These are phyloP conservation scores for Melanomma pulvis-pyrius DNA, from an alignment of 495 filamentous ascomycete genomes.

Conservation along the genomic window DNA sequence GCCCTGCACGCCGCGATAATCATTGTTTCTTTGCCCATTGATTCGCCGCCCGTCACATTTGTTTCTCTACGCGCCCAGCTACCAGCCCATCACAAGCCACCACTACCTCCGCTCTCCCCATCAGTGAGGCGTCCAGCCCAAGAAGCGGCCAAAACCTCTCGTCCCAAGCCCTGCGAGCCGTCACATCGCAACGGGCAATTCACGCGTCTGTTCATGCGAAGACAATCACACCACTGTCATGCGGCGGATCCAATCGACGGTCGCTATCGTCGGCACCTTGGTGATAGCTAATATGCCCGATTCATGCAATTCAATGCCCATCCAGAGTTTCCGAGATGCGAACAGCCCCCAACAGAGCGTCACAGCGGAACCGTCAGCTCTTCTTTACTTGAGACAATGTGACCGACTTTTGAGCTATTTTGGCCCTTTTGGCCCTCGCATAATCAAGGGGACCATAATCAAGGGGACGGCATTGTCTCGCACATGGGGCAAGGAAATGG, in stretches of 20 bases:
- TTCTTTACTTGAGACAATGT: too few species aligned
- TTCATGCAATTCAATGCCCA: too few species aligned
- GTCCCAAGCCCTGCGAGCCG: neutral
- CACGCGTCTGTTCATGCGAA: conserved; percentile 4
- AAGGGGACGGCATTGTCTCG: too few species aligned
- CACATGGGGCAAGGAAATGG: neutral
- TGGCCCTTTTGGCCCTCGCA: too few species aligned
- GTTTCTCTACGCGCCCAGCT: conserved; percentile 26
- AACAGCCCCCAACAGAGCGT: too few species aligned
- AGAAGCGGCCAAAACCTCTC: neutral
- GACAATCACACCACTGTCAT: neutral
- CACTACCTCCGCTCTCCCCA: neutral
- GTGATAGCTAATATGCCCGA: neutral
- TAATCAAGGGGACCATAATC: too few species aligned
- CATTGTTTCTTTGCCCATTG: conserved; percentile 10
- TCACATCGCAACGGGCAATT: conserved; percentile 9
- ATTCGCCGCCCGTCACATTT: neutral
- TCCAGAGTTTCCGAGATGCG: too few species aligned
- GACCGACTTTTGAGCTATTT: too few species aligned
- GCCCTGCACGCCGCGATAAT: conserved; percentile 17
- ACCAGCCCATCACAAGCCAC: conserved; percentile 23
- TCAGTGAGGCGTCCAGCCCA: conserved; percentile 6
- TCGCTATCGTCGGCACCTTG: neutral
- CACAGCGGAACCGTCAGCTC: too few species aligned
- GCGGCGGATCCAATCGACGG: too few species aligned